Base-by-base conservation (phyloP, 192 early-diverging fungal species). In the Funneliformis geosporum region DNA sequence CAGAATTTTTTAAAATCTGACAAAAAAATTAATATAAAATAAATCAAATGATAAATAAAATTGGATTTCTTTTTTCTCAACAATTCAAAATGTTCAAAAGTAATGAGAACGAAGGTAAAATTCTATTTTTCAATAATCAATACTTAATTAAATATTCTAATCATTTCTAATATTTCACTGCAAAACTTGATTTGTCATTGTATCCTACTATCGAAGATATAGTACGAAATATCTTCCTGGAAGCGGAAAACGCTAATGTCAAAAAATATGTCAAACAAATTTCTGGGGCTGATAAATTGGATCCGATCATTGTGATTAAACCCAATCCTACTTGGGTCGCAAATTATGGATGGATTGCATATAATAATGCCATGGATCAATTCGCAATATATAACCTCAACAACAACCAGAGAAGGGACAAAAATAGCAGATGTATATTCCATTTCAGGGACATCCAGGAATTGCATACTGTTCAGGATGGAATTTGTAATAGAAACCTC, bases 211-310 rank as follows among this genome's bases (percentile, higher is more conserved):
- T 70, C 27, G 21, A 70, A 70, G 68, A 70, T n/a, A n/a, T n/a
- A n/a, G n/a, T n/a, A n/a, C n/a, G n/a, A n/a, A n/a, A n/a, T n/a
- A 21, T 69, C 67, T 69, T 69, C 39, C 33, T 33, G 67, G 27
- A 28, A 27, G 67, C 67, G 39, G 5, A 21, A 69, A 69, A 28
- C 33, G 67, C 67, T 8, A 18, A 69, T 42, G 21, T 69, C 28
- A 69, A 69, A 42, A 69, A 71, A 40, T 71, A 23, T 71, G 38
- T 38, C 10, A 71, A 71, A 25, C 69, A 71, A 39, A 44, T 71
- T 71, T 71, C 69, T 38, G 43, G 43, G 8, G 42, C 39, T 44
- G 69, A 71, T 14, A 21, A 71, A 71, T 71, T 43, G 23, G 69
- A 71, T 39, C 69, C 69, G n/a, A 3, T 71, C 11, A 43, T 71